Evolutionary conservation across 2,329 filamentous ascomycete genomes (phyloP).

Genomic region (Neopestalotiopsis rosae): DNA sequence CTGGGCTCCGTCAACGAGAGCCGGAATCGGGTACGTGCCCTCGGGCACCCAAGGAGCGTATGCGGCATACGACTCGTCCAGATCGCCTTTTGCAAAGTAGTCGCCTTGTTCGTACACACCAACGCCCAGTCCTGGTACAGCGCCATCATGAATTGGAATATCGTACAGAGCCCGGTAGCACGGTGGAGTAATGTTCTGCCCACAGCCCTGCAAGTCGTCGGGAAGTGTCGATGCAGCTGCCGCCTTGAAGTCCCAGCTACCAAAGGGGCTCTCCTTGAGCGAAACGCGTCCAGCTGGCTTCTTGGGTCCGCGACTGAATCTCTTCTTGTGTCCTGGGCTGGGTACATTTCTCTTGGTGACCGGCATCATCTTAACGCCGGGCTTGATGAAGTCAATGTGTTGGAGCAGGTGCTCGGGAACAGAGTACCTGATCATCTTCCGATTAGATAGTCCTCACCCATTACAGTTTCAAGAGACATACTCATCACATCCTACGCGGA

Average conservation of each 20-base stretch:
- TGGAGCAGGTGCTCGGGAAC: constrained; percentile 36
- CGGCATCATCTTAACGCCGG: constrained; percentile 45
- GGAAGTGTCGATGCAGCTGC: constrained; percentile 18
- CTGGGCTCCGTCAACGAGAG: constrained; percentile 38
- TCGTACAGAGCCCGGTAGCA: constrained; percentile 26
- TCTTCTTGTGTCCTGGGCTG: constrained; percentile 10
- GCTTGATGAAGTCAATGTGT: constrained; percentile 53
- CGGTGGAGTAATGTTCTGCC: constrained; percentile 6
- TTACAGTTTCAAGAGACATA: constrained; percentile 16
- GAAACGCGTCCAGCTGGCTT: constrained; percentile 7
- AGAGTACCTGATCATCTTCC: constrained; percentile 24
- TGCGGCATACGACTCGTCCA: constrained; percentile 36
- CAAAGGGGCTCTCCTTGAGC: constrained; percentile 22
- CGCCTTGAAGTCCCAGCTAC: constrained; percentile 16
- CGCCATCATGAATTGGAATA: constrained; percentile 26
- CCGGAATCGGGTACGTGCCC: constrained; percentile 40
- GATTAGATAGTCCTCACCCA: constrained; percentile 24
- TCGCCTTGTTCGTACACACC: constrained; percentile 39
- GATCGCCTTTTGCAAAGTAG: constrained; percentile 40
- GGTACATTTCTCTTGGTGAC: constrained; percentile 2
- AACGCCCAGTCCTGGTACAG: constrained; percentile 27
- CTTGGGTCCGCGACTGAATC: constrained; percentile 21
- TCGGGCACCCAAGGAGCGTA: constrained; percentile 29
- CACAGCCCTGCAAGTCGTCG: constrained; percentile 11
- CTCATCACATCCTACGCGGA: constrained; percentile 4